Conservation (phyloP, 2,329 filamentous ascomycete species). For the Colletotrichum noveboracense region DNA sequence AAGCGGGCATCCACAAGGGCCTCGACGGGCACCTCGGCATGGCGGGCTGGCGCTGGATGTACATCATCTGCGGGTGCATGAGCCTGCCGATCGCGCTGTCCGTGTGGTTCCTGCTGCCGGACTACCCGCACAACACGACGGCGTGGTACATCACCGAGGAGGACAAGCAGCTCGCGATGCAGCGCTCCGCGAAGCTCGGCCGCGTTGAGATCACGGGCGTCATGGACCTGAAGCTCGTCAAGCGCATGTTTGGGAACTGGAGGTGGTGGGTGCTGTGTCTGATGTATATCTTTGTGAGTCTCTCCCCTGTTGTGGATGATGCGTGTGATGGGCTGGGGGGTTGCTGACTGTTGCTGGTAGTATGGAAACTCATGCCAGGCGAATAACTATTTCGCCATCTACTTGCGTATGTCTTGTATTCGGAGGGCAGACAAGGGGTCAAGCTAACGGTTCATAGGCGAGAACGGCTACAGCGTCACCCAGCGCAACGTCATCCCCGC, state of each 20-base stretch:
- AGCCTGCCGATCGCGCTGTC: conserved; percentile 31
- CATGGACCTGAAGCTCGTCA: conserved; percentile 24
- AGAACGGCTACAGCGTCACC: conserved; percentile 4
- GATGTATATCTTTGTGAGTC: conserved; percentile 31
- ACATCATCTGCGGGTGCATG: conserved; percentile 28
- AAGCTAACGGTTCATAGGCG: background rate
- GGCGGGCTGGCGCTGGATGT: conserved; percentile 38
- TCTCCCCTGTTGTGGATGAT: background rate
- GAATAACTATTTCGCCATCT: conserved; percentile 2
- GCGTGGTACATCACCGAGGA: conserved; percentile 29
- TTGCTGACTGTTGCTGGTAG: background rate
- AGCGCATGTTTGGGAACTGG: conserved; percentile 29
- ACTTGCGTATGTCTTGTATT: background rate
- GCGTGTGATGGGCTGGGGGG: too few species aligned
- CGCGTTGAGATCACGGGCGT: conserved; percentile 29
- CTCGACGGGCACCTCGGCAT: conserved; percentile 32
- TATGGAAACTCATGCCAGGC: conserved; percentile 7
- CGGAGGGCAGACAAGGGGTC: rapidly evolving
- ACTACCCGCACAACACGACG: conserved; percentile 28
- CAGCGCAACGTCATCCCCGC: conserved; percentile 13
- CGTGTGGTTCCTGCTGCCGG: conserved; percentile 30
- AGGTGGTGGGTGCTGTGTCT: conserved; percentile 32
- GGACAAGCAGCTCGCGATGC: conserved; percentile 26
- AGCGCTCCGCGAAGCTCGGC: conserved; percentile 26
- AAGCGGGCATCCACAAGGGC: conserved; percentile 31